A percentile compares a stretch with the other conserved stretches of the same genome.
phyloP scores from a whole-genome alignment of 805 yeast genomes.

The Candida quercuum region DNA sequence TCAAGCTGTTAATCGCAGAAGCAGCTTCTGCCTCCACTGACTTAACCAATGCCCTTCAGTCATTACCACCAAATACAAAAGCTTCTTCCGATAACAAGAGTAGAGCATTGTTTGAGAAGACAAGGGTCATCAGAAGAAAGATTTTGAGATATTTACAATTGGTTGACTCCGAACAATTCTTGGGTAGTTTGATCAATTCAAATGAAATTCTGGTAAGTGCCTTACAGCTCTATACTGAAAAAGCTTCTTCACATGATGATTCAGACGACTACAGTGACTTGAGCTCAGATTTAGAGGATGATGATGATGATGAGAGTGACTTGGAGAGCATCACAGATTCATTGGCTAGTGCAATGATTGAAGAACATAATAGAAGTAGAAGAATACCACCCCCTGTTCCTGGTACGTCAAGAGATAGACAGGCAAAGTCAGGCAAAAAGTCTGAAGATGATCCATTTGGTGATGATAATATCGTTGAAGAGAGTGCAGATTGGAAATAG shows the following conservation, averaged over 20 bases:
- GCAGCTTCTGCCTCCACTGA: constrained; percentile 71
- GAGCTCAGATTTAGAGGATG: constrained; percentile 23
- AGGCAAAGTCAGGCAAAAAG: constrained; percentile 7
- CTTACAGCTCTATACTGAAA: constrained; percentile 60
- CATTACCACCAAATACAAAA: constrained; percentile 32
- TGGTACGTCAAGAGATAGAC: constrained; percentile 1
- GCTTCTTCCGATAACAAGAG: constrained; percentile 63
- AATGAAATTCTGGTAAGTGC: constrained; percentile 85
- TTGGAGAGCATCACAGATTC: constrained; percentile 21
- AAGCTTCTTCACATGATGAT: constrained; percentile 35
- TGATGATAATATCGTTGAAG: constrained; percentile 36
- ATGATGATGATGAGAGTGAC: constrained; percentile 31
- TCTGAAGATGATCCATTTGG: constrained; percentile 45
- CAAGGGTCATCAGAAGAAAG: constrained; percentile 70
- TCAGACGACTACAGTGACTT: constrained; percentile 36
- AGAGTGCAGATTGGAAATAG: constrained; percentile 19
- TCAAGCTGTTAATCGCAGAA: constrained; percentile 63
- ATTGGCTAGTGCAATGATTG: constrained; percentile 23
- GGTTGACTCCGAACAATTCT: constrained; percentile 76
- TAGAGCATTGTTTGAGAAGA: constrained; percentile 63
- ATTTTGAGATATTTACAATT: constrained; percentile 78
- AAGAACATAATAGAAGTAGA: constrained; percentile 15
- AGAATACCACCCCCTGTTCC: constrained; percentile 19
- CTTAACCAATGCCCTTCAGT: constrained; percentile 51
- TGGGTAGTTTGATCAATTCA: constrained; percentile 84